phyloP scores from a whole-genome alignment of 1,139 yeast species.

The Nadsonia commutata region DNA sequence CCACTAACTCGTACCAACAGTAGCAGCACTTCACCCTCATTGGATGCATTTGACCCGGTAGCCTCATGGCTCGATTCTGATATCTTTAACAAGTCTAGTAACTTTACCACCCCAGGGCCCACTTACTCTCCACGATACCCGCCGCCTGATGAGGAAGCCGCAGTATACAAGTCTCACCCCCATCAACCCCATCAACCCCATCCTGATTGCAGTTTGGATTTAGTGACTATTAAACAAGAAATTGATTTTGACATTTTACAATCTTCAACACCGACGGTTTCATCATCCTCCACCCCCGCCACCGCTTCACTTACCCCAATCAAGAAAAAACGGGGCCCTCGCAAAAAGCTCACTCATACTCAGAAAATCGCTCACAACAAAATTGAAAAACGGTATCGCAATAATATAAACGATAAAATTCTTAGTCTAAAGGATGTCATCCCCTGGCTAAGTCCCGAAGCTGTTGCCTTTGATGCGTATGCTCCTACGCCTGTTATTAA shows the following conservation, averaged over 20 bases:
- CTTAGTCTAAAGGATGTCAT: slow-evolving; percentile 50
- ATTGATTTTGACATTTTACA: no score
- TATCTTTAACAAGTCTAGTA: no score
- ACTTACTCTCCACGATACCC: no score
- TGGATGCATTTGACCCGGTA: background rate
- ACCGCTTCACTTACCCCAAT: background rate
- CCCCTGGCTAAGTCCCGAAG: slow-evolving; percentile 47
- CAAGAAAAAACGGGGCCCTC: slow-evolving; percentile 33
- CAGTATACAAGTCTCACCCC: no score
- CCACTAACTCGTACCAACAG: background rate
- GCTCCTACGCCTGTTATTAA: background rate
- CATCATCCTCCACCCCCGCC: background rate
- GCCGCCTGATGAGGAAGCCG: no score
- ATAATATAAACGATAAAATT: slow-evolving; percentile 58
- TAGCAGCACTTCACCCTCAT: background rate
- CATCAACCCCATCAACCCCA: no score
- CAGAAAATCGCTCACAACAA: slow-evolving; percentile 62
- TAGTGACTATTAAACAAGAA: no score
- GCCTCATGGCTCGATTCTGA: background rate
- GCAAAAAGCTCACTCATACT: slow-evolving; percentile 42
- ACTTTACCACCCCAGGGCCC: no score
- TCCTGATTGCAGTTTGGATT: no score
- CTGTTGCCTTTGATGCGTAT: no score
- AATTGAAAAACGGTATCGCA: slow-evolving; percentile 56
- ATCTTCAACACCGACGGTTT: no score